Conservation (phyloP, 1,284 basidiomycete genomes). For the Rhodotorula sp. region DNA sequence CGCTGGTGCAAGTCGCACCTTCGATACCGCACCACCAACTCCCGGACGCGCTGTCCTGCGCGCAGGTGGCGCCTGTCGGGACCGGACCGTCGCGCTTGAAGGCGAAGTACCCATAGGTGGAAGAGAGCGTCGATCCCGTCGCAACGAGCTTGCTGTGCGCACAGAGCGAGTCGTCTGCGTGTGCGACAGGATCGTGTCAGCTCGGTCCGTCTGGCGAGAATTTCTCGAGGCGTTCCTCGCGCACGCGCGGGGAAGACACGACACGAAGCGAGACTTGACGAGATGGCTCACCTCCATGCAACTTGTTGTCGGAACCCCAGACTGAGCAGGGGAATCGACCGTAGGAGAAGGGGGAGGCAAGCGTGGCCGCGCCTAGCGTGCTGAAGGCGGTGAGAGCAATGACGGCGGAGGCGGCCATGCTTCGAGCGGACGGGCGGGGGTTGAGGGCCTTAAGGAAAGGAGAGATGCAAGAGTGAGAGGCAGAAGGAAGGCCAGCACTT, state of each 20-base stretch:
- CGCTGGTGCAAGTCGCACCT: conserved; percentile 8
- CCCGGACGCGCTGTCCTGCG: neutral
- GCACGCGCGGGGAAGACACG: too few relatives aligned
- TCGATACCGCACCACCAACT: conserved; percentile 32
- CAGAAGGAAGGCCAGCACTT: neutral
- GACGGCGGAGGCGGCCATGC: conserved; percentile 5
- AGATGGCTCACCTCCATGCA: conserved; percentile 8
- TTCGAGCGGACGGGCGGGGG: neutral
- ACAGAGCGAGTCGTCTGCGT: conserved; percentile 13
- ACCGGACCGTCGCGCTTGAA: conserved; percentile 15
- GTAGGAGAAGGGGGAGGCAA: conserved; percentile 7
- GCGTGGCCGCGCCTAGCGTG: conserved; percentile 17
- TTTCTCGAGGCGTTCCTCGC: neutral
- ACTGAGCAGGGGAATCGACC: conserved; percentile 29
- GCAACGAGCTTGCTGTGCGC: neutral
- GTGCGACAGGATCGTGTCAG: neutral
- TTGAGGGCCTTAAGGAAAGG: neutral
- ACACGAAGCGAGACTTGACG: too few relatives aligned
- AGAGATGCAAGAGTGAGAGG: neutral
- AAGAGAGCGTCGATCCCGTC: conserved; percentile 5
- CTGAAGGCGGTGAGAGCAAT: neutral
- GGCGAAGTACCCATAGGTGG: neutral
- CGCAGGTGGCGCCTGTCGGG: conserved; percentile 12
- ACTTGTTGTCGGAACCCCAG: conserved; percentile 12
- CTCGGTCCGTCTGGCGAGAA: neutral